A percentile compares a stretch with the other conserved stretches of the same genome.
Conservation (phyloP, 1,284 basidiomycete genomes). For the Wolfiporia cocos region DNA sequence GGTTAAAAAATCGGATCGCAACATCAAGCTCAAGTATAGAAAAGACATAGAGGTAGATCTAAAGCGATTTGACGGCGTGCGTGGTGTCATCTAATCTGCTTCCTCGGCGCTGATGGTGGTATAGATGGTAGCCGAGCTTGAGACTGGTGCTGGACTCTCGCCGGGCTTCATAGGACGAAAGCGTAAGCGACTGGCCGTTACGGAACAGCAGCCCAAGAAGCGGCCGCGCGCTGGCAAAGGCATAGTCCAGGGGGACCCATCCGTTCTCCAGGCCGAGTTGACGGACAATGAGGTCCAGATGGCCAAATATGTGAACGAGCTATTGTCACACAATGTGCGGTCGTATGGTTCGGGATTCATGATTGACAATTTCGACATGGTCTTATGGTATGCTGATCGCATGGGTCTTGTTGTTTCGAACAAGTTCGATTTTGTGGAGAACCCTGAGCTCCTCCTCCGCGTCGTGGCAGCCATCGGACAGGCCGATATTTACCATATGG, state of each 20-base stretch:
- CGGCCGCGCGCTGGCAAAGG: background rate
- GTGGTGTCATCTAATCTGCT: background rate
- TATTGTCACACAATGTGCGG: slow-evolving; percentile 5
- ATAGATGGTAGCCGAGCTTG: no score
- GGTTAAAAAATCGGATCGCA: background rate
- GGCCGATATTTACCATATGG: background rate
- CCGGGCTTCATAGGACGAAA: background rate
- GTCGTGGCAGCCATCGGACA: slow-evolving; percentile 10
- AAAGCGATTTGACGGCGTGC: background rate
- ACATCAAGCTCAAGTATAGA: background rate
- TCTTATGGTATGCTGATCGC: slow-evolving; percentile 21
- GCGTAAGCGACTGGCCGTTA: background rate
- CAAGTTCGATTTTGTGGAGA: slow-evolving; percentile 14
- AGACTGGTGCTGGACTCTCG: no score
- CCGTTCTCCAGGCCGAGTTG: background rate
- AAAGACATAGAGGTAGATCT: background rate
- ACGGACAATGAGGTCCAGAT: slow-evolving; percentile 5
- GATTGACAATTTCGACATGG: slow-evolving; percentile 12
- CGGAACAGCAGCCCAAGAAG: background rate
- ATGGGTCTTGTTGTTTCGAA: slow-evolving; percentile 13
- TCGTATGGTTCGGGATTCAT: slow-evolving; percentile 15
- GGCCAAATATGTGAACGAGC: slow-evolving; percentile 7
- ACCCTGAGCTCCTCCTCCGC: slow-evolving; percentile 14
- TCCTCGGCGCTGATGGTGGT: no score
- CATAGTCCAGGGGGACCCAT: background rate